Evolutionary conservation across 306 rosid species (phyloP).

Genomic region (Castanea crenata): DNA sequence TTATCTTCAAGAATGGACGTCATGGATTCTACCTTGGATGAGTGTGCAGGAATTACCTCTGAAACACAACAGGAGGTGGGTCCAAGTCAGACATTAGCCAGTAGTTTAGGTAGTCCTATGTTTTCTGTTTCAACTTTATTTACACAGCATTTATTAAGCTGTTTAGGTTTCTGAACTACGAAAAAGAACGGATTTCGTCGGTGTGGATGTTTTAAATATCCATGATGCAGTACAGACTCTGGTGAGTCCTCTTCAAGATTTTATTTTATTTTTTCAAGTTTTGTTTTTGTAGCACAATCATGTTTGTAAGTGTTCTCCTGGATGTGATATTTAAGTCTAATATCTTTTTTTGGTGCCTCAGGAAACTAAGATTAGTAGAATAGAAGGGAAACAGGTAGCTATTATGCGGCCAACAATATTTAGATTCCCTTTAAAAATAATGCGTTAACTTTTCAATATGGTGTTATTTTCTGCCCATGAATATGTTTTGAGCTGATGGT

Average conservation of each 20-base stretch:
- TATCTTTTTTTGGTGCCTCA: constrained; percentile 26
- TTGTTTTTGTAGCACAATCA: neutral
- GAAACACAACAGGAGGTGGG: constrained; percentile 61
- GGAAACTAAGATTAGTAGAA: constrained; percentile 64
- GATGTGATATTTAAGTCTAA: constrained; percentile 20
- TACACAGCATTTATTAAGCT: constrained; percentile 9
- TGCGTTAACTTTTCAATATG: neutral
- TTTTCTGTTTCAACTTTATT: constrained; percentile 3
- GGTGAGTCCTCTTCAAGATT: constrained; percentile 41
- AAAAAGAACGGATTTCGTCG: constrained; percentile 40
- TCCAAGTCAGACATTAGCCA: constrained; percentile 6
- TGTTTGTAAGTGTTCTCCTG: constrained; percentile 2
- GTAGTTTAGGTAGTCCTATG: neutral
- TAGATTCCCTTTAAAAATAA: neutral
- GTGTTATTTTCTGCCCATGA: neutral
- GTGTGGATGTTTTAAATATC: constrained; percentile 45
- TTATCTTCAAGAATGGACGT: constrained; percentile 58
- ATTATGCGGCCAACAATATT: neutral
- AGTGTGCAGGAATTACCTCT: constrained; percentile 39
- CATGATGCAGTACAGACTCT: constrained; percentile 48
- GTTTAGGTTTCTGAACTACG: constrained; percentile 58
- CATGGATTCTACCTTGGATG: constrained; percentile 58
- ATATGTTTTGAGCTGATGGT: constrained; percentile 19
- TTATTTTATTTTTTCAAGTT: neutral
- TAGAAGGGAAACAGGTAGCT: constrained; percentile 86